These are phyloP conservation scores for Schoenoplectus tabernaemontani DNA, from an alignment of 202 grass and related monocot genomes.

Conservation along the genomic window DNA sequence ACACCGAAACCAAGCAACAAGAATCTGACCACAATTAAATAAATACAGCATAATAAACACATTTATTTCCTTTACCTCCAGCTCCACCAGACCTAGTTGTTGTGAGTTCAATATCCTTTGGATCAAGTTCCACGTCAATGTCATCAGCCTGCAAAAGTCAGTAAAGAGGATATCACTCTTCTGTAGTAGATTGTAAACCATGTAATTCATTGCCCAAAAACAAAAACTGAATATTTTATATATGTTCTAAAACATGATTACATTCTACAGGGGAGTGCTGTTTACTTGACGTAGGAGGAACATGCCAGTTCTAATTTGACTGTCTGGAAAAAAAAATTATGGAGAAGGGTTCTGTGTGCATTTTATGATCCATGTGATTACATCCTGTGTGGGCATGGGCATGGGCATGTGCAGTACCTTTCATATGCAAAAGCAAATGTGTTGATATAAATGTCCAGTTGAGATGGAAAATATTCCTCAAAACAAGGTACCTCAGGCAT, in stretches of 20 bases:
- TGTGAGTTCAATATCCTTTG: slow-evolving; percentile 94
- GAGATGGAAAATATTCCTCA: background rate
- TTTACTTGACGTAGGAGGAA: background rate
- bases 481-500: slow-evolving; percentile 76
- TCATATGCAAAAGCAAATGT: background rate
- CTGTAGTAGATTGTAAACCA: background rate
- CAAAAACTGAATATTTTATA: background rate
- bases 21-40: background rate
- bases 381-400: no score
- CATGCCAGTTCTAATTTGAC: background rate
- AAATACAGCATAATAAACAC: slow-evolving; percentile 10
- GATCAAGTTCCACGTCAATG: slow-evolving; percentile 93
- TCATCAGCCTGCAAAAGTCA: slow-evolving; percentile 59
- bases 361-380: background rate
- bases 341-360: background rate
- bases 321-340: background rate
- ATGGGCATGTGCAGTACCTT: background rate
- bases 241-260: background rate
- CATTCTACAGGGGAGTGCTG: background rate
- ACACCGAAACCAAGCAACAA: background rate
- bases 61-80: slow-evolving; percentile 52
- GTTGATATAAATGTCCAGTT: background rate
- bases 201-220: background rate
- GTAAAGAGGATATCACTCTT: background rate
- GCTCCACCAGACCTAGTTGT: slow-evolving; percentile 94